Percentiles rank a stretch among this genome's conserved stretches.
These are phyloP conservation scores for Trichoderma gamsii DNA, from an alignment of 495 filamentous ascomycete species.

Conservation along the genomic window DNA sequence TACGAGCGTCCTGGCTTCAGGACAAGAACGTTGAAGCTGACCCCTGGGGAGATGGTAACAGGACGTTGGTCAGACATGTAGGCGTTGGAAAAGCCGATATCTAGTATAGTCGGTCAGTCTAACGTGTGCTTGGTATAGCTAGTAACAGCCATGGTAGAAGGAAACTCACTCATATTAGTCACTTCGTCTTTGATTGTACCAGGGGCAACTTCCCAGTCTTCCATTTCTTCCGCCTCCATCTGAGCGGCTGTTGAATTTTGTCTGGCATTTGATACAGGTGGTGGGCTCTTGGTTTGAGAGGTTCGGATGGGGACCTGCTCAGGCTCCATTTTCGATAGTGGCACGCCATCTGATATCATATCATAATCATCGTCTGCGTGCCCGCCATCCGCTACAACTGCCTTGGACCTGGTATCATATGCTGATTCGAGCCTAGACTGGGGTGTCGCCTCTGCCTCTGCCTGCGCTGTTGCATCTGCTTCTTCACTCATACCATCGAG, in stretches of 20 bases:
- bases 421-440: not conserved
- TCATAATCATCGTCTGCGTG: not conserved
- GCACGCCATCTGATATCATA: no score
- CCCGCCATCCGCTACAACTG: not conserved
- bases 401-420: not conserved
- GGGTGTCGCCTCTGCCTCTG: not conserved
- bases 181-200: conserved; percentile 24
- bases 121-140: conserved; percentile 4
- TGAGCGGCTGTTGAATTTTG: not conserved
- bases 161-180: conserved; percentile 1
- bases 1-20: conserved; percentile 25
- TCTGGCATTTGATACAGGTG: not conserved
- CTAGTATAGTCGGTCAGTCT: conserved; percentile 16
- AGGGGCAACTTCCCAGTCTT: conserved; percentile 33
- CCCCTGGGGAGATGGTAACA: conserved; percentile 26
- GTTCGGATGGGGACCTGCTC: not conserved
- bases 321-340: not conserved
- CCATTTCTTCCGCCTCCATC: conserved; percentile 30
- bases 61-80: conserved; percentile 28
- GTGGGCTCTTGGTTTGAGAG: not conserved
- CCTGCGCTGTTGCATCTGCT: no score
- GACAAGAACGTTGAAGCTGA: conserved; percentile 31
- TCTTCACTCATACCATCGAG: not conserved
- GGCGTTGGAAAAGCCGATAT: conserved; percentile 36
- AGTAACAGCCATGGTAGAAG: not conserved